Percentiles rank a stretch among this genome's conserved stretches.
phyloP scores from a whole-genome alignment of 169 alveolate genomes.

The Eimeria acervulina region DNA sequence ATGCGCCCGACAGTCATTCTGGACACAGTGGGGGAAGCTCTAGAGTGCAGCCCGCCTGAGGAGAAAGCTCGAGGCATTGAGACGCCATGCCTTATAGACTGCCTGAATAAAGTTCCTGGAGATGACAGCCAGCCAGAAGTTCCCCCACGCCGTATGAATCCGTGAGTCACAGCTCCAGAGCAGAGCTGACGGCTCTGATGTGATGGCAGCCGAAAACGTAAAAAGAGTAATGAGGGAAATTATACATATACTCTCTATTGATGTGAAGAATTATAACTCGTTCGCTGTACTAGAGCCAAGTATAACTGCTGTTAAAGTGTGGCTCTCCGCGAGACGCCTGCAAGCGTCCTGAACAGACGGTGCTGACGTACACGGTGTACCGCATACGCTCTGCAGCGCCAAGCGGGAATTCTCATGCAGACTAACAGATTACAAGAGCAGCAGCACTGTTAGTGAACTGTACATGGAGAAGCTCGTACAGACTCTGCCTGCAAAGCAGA shows the following conservation, averaged over 20 bases:
- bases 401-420: not conserved
- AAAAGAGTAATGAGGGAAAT: not conserved
- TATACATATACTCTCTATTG: not conserved
- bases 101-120: not conserved
- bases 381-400: not conserved
- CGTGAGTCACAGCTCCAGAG: not conserved
- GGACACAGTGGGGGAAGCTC: not conserved
- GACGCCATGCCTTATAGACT: not conserved
- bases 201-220: not conserved
- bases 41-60: not conserved
- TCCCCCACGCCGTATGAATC: not conserved
- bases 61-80: not conserved
- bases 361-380: not conserved
- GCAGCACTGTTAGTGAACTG: not conserved
- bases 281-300: no score
- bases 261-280: no score
- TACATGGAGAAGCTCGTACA: not conserved
- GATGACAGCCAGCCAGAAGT: not conserved
- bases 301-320: no score
- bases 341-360: not conserved
- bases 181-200: not conserved
- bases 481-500: not conserved
- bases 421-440: not conserved
- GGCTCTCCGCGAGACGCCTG: not conserved
- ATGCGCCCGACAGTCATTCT: slow-evolving; percentile 67